Evolutionary conservation across 163 green algal species (phyloP), one percentile per base, ranked within the genome.

Genomic region (Smithsoniella earleae): DNA sequence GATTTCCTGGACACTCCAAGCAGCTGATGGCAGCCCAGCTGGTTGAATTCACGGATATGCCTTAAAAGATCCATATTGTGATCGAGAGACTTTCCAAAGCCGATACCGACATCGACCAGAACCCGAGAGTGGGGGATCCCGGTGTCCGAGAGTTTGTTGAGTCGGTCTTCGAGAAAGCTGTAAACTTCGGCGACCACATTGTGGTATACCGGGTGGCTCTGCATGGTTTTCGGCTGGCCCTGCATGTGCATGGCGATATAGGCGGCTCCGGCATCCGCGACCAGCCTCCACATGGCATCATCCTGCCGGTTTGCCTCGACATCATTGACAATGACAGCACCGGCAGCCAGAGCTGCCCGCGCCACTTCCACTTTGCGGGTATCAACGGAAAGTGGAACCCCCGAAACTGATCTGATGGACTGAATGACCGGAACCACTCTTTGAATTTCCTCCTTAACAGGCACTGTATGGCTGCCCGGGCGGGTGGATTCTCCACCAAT

Each of bases 241-340:
- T n/a, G n/a, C n/a, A n/a, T n/a, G n/a, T n/a, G n/a, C n/a, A n/a
- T n/a, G n/a, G n/a, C n/a, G n/a, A n/a, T n/a, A n/a, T n/a, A n/a
- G n/a, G n/a, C n/a, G n/a, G n/a, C n/a, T n/a, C n/a, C n/a, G n/a
- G n/a, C n/a, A n/a, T n/a, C n/a, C n/a, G n/a, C n/a, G n/a, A n/a
- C n/a, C n/a, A n/a, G n/a, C n/a, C n/a, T n/a, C n/a, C n/a, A n/a
- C 89, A 95, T 95, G 44, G 38, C 10, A 2, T 75, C 69, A 79
- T 99, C 94, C 36, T 89, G 36, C 2, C 31, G 31, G 1, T 92
- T 92, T 0, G 85, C 92, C 2, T 86, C 92, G 34, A 99, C 91
- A 77, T 99, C 94, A 74, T 99, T 99, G 37, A 99, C 84, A 2
- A 98, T 87, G 80, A 92, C 77, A 4, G 90, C 92, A 2, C 93